Percentiles rank a stretch among this genome's conserved stretches.
Evolutionary conservation across 768 basidiomycete genomes (phyloP).

Genomic region (Cyclocybe cylindracea): DNA sequence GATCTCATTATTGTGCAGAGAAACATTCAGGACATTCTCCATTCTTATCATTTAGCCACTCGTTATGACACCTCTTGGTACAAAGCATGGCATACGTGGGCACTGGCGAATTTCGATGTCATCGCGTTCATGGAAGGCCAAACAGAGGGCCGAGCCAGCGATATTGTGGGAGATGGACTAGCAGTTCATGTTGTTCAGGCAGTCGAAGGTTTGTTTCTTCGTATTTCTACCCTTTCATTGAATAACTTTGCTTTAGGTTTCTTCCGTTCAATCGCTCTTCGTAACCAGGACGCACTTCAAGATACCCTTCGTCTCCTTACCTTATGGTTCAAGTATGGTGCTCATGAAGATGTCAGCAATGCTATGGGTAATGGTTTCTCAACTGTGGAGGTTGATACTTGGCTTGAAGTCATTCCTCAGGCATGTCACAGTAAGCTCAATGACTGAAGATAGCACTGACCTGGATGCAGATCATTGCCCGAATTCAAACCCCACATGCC

Average conservation of each 20-base stretch:
- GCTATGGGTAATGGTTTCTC: conserved; percentile 88
- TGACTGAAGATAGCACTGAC: neutral
- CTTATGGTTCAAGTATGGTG: conserved; percentile 97
- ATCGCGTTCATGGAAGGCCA: conserved; percentile 78
- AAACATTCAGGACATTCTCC: conserved; percentile 79
- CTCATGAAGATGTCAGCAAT: conserved; percentile 84
- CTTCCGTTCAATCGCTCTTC: conserved; percentile 91
- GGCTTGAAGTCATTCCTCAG: conserved; percentile 99
- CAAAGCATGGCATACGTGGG: conserved; percentile 99
- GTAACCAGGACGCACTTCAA: conserved; percentile 89
- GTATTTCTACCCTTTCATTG: neutral
- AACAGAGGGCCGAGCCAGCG: conserved; percentile 51
- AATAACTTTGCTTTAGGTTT: conserved; percentile 57
- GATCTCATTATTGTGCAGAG: conserved; percentile 43
- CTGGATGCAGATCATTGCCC: conserved; percentile 82
- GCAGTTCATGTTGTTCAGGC: conserved; percentile 89
- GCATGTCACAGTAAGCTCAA: conserved; percentile 47
- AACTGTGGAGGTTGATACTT: conserved; percentile 92
- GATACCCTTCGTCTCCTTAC: conserved; percentile 93
- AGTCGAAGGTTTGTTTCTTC: conserved; percentile 66
- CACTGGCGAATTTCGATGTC: conserved; percentile 94
- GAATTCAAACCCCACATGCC: conserved; percentile 91
- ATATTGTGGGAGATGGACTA: conserved; percentile 63
- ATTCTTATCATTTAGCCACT: conserved; percentile 84
- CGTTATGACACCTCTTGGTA: conserved; percentile 96